Evolutionary conservation across 257 asterid species (phyloP), one percentile per base, ranked within the genome.

Genomic region (Jasminum sambac): DNA sequence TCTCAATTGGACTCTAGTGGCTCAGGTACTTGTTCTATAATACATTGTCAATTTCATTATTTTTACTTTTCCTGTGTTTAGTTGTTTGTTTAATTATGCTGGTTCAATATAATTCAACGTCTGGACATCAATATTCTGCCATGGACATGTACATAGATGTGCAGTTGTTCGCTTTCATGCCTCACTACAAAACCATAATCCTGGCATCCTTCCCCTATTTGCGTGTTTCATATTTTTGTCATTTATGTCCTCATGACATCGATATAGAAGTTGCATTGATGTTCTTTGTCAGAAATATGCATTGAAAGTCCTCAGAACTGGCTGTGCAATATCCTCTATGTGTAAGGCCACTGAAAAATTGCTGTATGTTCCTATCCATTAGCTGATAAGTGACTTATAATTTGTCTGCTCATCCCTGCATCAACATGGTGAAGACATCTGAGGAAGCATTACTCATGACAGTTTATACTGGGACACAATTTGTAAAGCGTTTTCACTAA

Each of bases 1-100:
- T 89, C 98, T 58, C 87, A 80, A 84, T 58, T 94, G 82, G 83
- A 88, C 74, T 74, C 79, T 40, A 67, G 74, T 79, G 64, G 72
- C 72, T 69, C 83, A 70, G 95, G 96, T 85, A 75, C 46, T 26
- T 61, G 36, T 68, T 43, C 52, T 41, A 73, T 63, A 64, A 23
- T 19, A 19, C 72, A 36, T 38, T 57, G 60, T 23, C 7, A 11
- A 25, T 61, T 59, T 34, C 65, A 66, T 23, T 72, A n/a, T 34
- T 37, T 8, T 36, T 39, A 69, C 40, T 39, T 60, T 24, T n/a
- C 12, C 41, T 58, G 23, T 58, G 23, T 52, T 55, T 64, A 26
- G 8, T 74, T 71, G 24, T 58, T 70, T 60, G 52, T 78, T 66
- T 62, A 41, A 13, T 25, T 68, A 34, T 39, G 59, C 38, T 58